These are phyloP conservation scores for Pseudogymnoascus sp. DNA, from an alignment of 2,329 filamentous ascomycete species.

Conservation along the genomic window DNA sequence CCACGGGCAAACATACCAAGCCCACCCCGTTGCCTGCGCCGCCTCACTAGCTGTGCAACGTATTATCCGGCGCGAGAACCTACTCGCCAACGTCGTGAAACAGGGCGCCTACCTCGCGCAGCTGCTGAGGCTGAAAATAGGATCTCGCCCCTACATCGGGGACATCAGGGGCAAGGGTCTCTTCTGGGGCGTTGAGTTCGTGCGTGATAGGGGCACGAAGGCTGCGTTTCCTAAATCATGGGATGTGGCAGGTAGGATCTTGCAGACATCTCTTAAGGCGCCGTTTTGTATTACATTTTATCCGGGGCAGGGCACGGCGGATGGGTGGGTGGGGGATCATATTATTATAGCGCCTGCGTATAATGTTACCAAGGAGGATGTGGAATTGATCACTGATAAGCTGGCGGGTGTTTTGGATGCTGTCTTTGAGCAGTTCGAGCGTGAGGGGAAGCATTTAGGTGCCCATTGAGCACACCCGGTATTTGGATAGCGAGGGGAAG, in stretches of 20 bases:
- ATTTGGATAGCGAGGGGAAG: neutral
- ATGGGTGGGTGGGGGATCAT: conserved; percentile 53
- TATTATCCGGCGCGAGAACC: conserved; percentile 47
- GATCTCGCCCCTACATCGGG: conserved; percentile 44
- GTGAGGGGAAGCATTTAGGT: neutral
- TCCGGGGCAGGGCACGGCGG: conserved; percentile 46
- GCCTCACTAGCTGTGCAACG: conserved; percentile 56
- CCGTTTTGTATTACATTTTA: conserved; percentile 51
- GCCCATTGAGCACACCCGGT: neutral
- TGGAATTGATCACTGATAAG: conserved; percentile 46
- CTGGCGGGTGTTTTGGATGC: conserved; percentile 39
- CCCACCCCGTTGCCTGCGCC: conserved; percentile 50
- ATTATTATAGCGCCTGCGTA: conserved; percentile 55
- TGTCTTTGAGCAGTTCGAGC: conserved; percentile 23
- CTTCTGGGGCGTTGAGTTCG: conserved; percentile 51
- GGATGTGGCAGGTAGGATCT: conserved; percentile 41
- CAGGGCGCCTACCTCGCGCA: conserved; percentile 45
- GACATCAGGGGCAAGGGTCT: conserved; percentile 54
- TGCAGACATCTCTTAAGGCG: conserved; percentile 35
- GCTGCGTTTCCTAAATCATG: conserved; percentile 38
- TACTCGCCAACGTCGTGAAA: conserved; percentile 49
- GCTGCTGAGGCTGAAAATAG: conserved; percentile 37
- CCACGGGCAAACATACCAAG: conserved; percentile 51
- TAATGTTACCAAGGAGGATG: conserved; percentile 44
- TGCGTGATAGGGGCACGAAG: conserved; percentile 43